Evolutionary conservation across 768 basidiomycete genomes (phyloP).

Genomic region (Crucibulum laeve): DNA sequence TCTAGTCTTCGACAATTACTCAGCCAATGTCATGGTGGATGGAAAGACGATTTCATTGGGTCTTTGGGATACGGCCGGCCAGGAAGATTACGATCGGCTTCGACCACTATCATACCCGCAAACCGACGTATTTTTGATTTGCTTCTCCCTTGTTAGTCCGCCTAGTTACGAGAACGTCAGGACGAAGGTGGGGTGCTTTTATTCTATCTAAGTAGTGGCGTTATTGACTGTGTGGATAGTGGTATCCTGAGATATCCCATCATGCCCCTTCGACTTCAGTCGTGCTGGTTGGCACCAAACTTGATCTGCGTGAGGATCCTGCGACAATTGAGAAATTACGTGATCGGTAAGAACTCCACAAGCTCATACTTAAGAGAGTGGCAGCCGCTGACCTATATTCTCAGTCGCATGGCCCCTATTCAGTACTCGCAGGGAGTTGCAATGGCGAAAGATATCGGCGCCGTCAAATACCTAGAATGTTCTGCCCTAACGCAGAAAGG

Average conservation of each 20-base stretch:
- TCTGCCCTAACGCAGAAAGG: conserved; percentile 98
- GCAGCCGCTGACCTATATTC: too few relatives aligned
- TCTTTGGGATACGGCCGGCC: conserved; percentile 99
- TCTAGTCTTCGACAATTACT: conserved; percentile 98
- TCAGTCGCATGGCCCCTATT: conserved; percentile 91
- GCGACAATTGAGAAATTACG: conserved; percentile 89
- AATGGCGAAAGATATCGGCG: conserved; percentile 91
- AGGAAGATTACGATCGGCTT: conserved; percentile 98
- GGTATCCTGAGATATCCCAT: conserved; percentile 96
- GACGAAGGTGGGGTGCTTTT: conserved; percentile 69
- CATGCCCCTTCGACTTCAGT: conserved; percentile 94
- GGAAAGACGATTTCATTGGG: conserved; percentile 98
- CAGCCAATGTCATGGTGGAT: conserved; percentile 98
- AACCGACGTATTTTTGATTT: conserved; percentile 98
- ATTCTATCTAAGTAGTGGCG: conserved; percentile 1
- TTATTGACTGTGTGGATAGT: conserved; percentile 43
- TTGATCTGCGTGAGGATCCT: conserved; percentile 95
- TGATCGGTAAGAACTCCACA: conserved; percentile 58
- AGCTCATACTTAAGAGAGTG: background rate
- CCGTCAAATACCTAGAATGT: conserved; percentile 95
- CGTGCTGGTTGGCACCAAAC: conserved; percentile 93
- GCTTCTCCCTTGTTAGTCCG: conserved; percentile 97
- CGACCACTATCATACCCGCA: conserved; percentile 98
- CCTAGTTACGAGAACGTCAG: conserved; percentile 98
- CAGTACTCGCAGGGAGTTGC: conserved; percentile 86